Evolutionary conservation across 768 basidiomycete species (phyloP).

Genomic region (Lentinula raphanica): DNA sequence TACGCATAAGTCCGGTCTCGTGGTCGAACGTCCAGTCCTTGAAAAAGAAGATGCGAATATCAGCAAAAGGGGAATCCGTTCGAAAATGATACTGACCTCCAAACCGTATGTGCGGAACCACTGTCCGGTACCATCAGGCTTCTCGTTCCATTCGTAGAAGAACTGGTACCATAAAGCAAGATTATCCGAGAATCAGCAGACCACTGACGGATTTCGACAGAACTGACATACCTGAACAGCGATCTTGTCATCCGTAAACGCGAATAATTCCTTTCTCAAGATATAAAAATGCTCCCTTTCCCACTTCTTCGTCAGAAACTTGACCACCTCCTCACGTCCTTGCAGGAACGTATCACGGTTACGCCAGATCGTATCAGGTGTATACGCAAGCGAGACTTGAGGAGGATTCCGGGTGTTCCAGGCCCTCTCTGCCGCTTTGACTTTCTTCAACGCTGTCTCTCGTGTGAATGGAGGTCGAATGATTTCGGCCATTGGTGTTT

Average conservation of each 20-base stretch:
- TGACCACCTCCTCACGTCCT: constrained; percentile 38
- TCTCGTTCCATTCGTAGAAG: constrained; percentile 44
- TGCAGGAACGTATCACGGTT: constrained; percentile 47
- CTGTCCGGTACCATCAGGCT: constrained; percentile 27
- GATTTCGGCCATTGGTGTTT: neutral
- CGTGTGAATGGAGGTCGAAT: constrained; percentile 18
- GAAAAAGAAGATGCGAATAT: neutral
- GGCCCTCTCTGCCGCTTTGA: constrained; percentile 44
- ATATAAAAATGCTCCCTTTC: constrained; percentile 43
- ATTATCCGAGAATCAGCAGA: neutral
- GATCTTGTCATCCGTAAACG: constrained; percentile 49
- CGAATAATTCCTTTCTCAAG: constrained; percentile 50
- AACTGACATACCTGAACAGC: constrained; percentile 38
- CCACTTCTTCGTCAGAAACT: constrained; percentile 50
- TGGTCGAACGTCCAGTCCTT: constrained; percentile 51
- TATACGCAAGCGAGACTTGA: constrained; percentile 43
- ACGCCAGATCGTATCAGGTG: constrained; percentile 48
- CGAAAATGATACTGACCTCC: constrained; percentile 21
- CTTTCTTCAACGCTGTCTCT: constrained; percentile 33
- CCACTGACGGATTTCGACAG: constrained; percentile 11
- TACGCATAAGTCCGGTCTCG: constrained; percentile 44
- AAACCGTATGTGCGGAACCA: constrained; percentile 47
- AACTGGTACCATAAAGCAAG: constrained; percentile 20
- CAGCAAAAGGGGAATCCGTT: neutral
- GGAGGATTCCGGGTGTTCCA: constrained; percentile 41